Evolutionary conservation across 805 yeast genomes (phyloP).

Genomic region (Torulaspora indica): DNA sequence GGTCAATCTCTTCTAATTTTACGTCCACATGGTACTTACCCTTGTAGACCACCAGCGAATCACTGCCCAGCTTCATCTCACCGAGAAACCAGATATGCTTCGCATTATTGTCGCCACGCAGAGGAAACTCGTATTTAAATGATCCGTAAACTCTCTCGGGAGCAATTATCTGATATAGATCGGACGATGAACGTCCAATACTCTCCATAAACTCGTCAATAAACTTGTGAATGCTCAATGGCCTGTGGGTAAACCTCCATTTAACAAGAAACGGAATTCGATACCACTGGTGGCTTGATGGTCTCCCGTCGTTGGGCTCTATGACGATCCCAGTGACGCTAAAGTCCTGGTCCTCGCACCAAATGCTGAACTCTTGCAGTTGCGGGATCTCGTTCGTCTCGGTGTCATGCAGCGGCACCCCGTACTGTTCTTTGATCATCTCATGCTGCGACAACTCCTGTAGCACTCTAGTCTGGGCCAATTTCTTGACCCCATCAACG

Average conservation of each 20-base stretch:
- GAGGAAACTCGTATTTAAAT: slow-evolving; percentile 30
- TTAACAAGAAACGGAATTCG: slow-evolving; percentile 23
- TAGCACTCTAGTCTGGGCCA: slow-evolving; percentile 23
- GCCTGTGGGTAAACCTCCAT: slow-evolving; percentile 28
- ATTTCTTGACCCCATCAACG: slow-evolving; percentile 18
- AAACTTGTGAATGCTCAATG: slow-evolving; percentile 19
- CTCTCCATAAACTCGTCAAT: slow-evolving; percentile 17
- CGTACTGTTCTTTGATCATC: slow-evolving; percentile 33
- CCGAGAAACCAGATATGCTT: slow-evolving; percentile 33
- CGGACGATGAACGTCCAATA: slow-evolving; percentile 26
- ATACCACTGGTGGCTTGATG: slow-evolving; percentile 24
- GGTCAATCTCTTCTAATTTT: slow-evolving; percentile 29
- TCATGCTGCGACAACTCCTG: slow-evolving; percentile 28
- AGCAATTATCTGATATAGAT: slow-evolving; percentile 24
- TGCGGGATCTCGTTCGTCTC: slow-evolving; percentile 20
- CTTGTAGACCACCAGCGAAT: slow-evolving; percentile 26
- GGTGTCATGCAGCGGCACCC: slow-evolving; percentile 28
- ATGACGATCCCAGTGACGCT: slow-evolving; percentile 28
- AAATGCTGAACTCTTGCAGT: slow-evolving; percentile 24
- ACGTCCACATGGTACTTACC: slow-evolving; percentile 34
- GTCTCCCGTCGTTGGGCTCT: slow-evolving; percentile 17
- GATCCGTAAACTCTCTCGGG: slow-evolving; percentile 28
- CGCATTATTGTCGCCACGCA: slow-evolving; percentile 23
- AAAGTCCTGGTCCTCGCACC: slow-evolving; percentile 34
- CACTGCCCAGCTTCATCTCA: slow-evolving; percentile 24